Evolutionary conservation across 495 filamentous ascomycete genomes (phyloP).

Genomic region (Penicillium bialowiezense): DNA sequence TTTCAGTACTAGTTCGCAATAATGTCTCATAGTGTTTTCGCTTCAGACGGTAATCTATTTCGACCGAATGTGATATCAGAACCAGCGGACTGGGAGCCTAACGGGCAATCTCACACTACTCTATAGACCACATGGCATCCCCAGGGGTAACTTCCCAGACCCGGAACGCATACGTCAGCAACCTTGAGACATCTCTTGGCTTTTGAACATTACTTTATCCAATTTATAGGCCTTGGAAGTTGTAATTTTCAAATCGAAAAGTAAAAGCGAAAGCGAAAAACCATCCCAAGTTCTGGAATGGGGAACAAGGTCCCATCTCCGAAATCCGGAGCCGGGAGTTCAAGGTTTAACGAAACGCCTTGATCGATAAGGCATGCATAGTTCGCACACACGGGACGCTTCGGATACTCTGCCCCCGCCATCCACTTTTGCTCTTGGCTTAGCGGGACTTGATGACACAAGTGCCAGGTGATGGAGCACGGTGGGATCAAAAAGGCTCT

Average conservation of each 20-base stretch:
- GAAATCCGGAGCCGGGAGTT: background rate
- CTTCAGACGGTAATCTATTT: too few species aligned
- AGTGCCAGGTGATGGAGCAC: background rate
- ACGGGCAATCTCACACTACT: too few species aligned
- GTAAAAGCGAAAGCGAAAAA: too few species aligned
- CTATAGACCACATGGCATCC: too few species aligned
- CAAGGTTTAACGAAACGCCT: background rate
- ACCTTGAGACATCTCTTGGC: too few species aligned
- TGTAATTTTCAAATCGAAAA: too few species aligned
- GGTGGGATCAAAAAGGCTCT: constrained; percentile 3
- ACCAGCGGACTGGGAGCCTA: background rate
- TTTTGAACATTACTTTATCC: too few species aligned
- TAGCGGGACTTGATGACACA: background rate
- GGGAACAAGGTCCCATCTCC: background rate
- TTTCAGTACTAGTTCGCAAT: background rate
- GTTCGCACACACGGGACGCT: background rate
- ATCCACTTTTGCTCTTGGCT: background rate
- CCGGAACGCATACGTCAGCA: too few species aligned
- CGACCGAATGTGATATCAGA: background rate
- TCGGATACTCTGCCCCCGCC: background rate
- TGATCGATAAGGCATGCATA: background rate
- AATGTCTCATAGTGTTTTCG: background rate
- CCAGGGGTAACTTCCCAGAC: too few species aligned
- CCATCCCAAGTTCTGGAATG: too few species aligned
- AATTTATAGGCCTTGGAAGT: too few species aligned